Evolutionary conservation across 768 basidiomycete species (phyloP), one percentile per base, ranked within the genome.

Genomic region (Macrolepiota fuliginosa): DNA sequence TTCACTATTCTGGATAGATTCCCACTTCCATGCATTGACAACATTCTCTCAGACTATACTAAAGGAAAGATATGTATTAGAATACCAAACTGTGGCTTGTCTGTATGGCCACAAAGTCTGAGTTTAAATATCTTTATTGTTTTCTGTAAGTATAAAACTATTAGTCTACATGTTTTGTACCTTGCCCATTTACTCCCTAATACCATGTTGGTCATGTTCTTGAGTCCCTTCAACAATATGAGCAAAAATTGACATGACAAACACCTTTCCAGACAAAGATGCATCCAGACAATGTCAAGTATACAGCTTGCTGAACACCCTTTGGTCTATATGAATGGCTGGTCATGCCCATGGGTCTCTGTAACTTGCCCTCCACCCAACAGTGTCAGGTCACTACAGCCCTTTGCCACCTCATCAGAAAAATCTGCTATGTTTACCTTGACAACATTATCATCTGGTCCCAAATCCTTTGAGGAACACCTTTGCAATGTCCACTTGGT

Each of bases 361-460:
- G 64, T 0, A 76, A 77, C 58, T 67, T 73, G 0, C 73, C 75
- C 6, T 66, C 70, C 12, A 76, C 29, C 55, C 73, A 71, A n/a
- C 68, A 70, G 42, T 39, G 68, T 0, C 62, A 73, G 0, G 74
- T 81, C 52, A 75, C 69, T 2, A 55, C 62, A 1, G 75, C 77
- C 0, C 67, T 84, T 0, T 49, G 64, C 0, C 62, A 69, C 0
- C 66, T 67, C 11, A 72, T 84, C 24, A 78, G 81, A 0, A 66
- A 68, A 1, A 73, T 81, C 49, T 77, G 78, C 54, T 76, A 81
- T 58, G 71, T 73, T 0, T 72, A 69, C 35, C 22, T 72, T 1
- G 68, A 74, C 27, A 60, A 73, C 37, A 70, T 70, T 80, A 67
- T 82, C 13, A 79, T 81, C 25, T 82, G 76, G 75, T 83, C 78